Evolutionary conservation across 2,329 filamentous ascomycete genomes (phyloP).

Genomic region (Penicillium italicum): DNA sequence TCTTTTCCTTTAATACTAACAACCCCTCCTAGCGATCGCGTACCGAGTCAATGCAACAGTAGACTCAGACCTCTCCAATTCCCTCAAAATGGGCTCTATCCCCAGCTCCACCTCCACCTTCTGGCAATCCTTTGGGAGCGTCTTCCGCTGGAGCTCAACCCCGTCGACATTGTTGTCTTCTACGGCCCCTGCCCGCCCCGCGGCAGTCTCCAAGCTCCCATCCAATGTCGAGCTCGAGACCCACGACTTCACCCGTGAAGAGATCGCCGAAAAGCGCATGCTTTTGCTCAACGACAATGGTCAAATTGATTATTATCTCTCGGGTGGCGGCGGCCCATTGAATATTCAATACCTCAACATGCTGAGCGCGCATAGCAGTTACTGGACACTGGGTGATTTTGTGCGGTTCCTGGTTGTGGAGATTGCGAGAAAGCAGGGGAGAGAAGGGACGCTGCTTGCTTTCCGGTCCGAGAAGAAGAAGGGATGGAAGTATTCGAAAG

Average conservation of each 20-base stretch:
- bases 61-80: constrained; percentile 72
- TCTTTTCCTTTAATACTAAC: constrained; percentile 48
- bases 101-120: constrained; percentile 68
- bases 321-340: constrained; percentile 77
- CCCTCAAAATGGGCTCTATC: constrained; percentile 72
- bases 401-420: constrained; percentile 87
- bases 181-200: constrained; percentile 60
- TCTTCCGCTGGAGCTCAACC: constrained; percentile 55
- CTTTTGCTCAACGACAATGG: constrained; percentile 91
- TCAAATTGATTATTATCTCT: constrained; percentile 86
- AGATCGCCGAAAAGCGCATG: constrained; percentile 85
- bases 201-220: constrained; percentile 57
- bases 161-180: constrained; percentile 55
- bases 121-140: constrained; percentile 61
- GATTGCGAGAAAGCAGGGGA: constrained; percentile 71
- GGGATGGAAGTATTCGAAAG: constrained; percentile 47
- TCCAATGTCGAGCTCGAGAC: constrained; percentile 87
- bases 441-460: constrained; percentile 52
- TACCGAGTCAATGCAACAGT: constrained; percentile 90
- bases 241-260: constrained; percentile 89
- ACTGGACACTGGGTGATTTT: constrained; percentile 85
- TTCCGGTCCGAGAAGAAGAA: constrained; percentile 55
- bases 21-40: constrained; percentile 60
- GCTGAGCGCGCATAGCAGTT: constrained; percentile 90
- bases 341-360: constrained; percentile 98